phyloP scores from a whole-genome alignment of 768 basidiomycete species.

The Tubosaeta brunneosetosa region DNA sequence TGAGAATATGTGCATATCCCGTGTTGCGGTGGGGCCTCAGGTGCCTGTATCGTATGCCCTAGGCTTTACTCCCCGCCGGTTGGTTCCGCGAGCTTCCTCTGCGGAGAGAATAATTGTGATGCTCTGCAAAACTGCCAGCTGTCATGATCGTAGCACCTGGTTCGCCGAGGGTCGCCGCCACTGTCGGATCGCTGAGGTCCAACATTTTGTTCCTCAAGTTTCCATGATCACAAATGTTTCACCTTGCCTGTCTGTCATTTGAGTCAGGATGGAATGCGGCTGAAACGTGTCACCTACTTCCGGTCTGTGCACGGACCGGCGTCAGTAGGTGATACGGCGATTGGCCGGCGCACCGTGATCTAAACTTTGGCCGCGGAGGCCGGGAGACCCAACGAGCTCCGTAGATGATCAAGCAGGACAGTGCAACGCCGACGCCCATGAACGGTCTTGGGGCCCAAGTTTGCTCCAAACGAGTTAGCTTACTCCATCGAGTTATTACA shows the following conservation, averaged over 20 bases:
- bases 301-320: conserved; percentile 7
- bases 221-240: conserved; percentile 18
- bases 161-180: background rate
- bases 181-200: background rate
- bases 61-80: background rate
- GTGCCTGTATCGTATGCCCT: conserved; percentile 12
- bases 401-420: background rate
- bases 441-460: background rate
- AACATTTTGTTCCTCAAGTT: conserved; percentile 9
- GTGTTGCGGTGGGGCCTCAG: conserved; percentile 16
- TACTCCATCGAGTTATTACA: conserved; percentile 5
- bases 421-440: background rate
- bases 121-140: conserved; percentile 4
- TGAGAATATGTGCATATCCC: background rate
- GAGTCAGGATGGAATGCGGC: conserved; percentile 20
- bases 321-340: conserved; percentile 8
- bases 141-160: conserved; percentile 1
- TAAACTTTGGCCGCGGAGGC: conserved; percentile 7
- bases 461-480: background rate
- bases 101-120: background rate
- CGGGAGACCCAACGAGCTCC: background rate
- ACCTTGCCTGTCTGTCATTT: conserved; percentile 7
- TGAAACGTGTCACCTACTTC: conserved; percentile 21
- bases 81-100: background rate
- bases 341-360: conserved; percentile 2